Base-by-base conservation (phyloP, 768 basidiomycete genomes). In the Dentipellis sp. region DNA sequence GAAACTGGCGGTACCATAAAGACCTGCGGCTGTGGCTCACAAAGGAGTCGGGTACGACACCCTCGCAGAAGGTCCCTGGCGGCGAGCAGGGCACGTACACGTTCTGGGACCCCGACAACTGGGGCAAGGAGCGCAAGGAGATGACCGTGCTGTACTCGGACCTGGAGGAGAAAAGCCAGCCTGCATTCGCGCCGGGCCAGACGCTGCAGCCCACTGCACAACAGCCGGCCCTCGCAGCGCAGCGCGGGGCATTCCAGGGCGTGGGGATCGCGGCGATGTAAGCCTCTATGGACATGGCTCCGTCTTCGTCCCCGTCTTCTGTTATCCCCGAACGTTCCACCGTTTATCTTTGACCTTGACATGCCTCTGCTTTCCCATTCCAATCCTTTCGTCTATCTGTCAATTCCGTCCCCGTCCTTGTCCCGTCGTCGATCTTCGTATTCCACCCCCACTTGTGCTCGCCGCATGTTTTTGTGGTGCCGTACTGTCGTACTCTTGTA, bases 1-100 rank as follows among this genome's bases (percentile, higher is more conserved):
- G 92, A 57, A 93, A 92, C 68, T 97, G 94, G 93, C 79, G 94
- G 57, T 95, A 88, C 70, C 93, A 95, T 79, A 95, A 92, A 68
- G 90, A 92, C 60, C 77, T 90, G 46, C 84, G 83, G 49, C 69
- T 89, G 55, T 79, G 84, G 84, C 70, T 95, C 69, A 94, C 91
- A 42, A 94, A 94, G 64, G 91, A 94, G 67, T 83, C 80, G 37
- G 86, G 86, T 14, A 84, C 85, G 50, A 73, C 78, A 52, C 83
- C 84, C 54, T 85, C 85, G 58, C 79, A 83, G 62, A 89, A 89
- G 69, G 83, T 87, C 2, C 80, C 77, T 23, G 84, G 87, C 50
- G 82, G 87, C 61, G 89, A 94, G 68, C 81, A 86, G 61, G 93
- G 93, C 37, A 81, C 83, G 35, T 63, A 63, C 68, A 72, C 76